phyloP scores from a whole-genome alignment of 1,284 basidiomycete genomes.

The Apiotrichum domesticum region DNA sequence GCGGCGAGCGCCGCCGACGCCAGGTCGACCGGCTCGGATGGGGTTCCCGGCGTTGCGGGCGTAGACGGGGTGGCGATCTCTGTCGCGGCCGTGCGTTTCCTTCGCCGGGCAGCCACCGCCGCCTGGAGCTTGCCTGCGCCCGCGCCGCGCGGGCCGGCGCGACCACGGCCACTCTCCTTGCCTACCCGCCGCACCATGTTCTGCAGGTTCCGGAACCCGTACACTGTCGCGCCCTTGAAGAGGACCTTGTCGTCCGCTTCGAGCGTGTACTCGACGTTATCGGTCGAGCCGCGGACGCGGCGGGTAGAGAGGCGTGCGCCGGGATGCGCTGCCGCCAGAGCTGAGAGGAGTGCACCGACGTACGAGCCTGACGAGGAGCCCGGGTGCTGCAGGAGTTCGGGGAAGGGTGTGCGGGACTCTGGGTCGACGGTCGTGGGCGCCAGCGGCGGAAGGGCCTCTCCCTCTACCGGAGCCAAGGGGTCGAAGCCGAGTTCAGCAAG shows the following conservation, averaged over 20 bases:
- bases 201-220: conserved; percentile 95
- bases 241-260: conserved; percentile 57
- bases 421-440: conserved; percentile 1
- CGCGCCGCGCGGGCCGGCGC: conserved; percentile 43
- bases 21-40: conserved; percentile 13
- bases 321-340: conserved; percentile 50
- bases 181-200: conserved; percentile 92
- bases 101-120: conserved; percentile 46
- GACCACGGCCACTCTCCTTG: conserved; percentile 69
- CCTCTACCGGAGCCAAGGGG: conserved; percentile 55
- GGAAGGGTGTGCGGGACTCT: conserved; percentile 48
- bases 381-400: conserved; percentile 67
- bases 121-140: conserved; percentile 41
- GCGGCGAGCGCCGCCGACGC: conserved; percentile 14
- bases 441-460: conserved; percentile 48
- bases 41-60: conserved; percentile 19
- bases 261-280: conserved; percentile 63
- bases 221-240: conserved; percentile 90
- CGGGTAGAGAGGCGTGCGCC: conserved; percentile 54
- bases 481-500: conserved; percentile 79
- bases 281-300: conserved; percentile 56
- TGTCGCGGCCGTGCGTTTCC: conserved; percentile 39
- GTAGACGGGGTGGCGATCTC: conserved; percentile 19
- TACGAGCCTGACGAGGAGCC: conserved; percentile 94
- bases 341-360: conserved; percentile 65